phyloP scores from a whole-genome alignment of 1,284 basidiomycete genomes.

The Calocybe gambosa region DNA sequence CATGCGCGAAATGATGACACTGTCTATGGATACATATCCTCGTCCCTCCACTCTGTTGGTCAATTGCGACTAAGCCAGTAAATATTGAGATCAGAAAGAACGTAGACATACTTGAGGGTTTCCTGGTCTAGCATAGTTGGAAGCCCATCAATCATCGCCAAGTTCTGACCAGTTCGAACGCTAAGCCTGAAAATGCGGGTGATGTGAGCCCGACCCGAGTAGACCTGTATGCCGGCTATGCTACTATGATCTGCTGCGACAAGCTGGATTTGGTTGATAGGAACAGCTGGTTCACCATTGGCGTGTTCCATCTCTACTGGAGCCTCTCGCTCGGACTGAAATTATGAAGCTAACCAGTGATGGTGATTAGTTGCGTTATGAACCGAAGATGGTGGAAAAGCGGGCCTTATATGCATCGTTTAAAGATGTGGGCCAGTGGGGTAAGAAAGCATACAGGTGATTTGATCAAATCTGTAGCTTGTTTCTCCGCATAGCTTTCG shows the following conservation, averaged over 20 bases:
- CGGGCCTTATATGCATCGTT: not conserved
- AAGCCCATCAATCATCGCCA: slow-evolving; percentile 27
- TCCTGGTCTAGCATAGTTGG: slow-evolving; percentile 28
- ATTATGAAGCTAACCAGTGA: not conserved
- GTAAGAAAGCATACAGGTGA: not conserved
- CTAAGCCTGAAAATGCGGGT: slow-evolving; percentile 27
- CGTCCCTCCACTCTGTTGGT: slow-evolving; percentile 27
- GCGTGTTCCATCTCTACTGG: not conserved
- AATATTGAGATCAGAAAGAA: not conserved
- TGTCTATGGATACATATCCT: slow-evolving; percentile 30
- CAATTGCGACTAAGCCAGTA: not conserved
- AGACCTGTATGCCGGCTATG: not conserved
- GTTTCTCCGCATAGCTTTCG: not conserved
- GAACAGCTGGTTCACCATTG: not conserved
- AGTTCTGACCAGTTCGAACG: slow-evolving; percentile 29
- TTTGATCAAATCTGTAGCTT: not conserved
- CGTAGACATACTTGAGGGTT: slow-evolving; percentile 28
- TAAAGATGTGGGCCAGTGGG: not conserved
- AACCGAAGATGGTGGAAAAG: too few relatives aligned
- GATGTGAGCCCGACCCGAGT: slow-evolving; percentile 21
- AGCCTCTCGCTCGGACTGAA: not conserved
- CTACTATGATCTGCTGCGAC: not conserved
- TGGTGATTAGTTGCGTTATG: not conserved
- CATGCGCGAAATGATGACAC: slow-evolving; percentile 24
- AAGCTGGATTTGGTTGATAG: not conserved